Evolutionary conservation across 176 grass and related monocot genomes (phyloP).

Genomic region (Leersia perrieri): DNA sequence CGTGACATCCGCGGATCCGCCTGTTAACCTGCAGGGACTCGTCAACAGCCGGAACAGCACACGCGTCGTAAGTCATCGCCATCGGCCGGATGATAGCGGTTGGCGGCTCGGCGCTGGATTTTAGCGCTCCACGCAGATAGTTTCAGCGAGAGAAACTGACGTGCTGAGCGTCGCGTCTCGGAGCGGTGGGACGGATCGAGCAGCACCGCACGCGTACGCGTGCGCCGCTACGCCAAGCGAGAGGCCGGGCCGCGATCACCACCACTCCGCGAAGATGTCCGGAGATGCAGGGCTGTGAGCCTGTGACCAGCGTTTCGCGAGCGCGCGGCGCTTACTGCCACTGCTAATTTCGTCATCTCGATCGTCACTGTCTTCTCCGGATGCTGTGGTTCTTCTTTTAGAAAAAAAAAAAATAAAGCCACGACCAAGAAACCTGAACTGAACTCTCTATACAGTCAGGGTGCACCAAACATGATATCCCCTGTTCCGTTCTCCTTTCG

Average conservation of each 20-base stretch:
- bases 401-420: neutral
- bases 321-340: no score
- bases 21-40: no score
- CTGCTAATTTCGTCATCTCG: neutral
- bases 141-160: neutral
- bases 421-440: neutral
- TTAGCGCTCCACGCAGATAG: neutral
- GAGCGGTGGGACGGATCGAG: neutral
- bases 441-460: neutral
- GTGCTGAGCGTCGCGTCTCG: neutral
- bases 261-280: neutral
- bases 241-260: neutral
- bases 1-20: no score
- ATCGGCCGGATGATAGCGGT: neutral
- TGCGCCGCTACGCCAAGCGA: neutral
- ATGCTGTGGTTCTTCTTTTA: neutral
- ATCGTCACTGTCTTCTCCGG: neutral
- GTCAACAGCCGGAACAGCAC: neutral
- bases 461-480: neutral
- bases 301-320: constrained; percentile 8
- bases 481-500: neutral
- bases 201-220: neutral
- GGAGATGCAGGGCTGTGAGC: no score
- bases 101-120: neutral
- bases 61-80: neutral